phyloP scores from a whole-genome alignment of 352 stramenopile genomes.

The Globisporangium nunn region DNA sequence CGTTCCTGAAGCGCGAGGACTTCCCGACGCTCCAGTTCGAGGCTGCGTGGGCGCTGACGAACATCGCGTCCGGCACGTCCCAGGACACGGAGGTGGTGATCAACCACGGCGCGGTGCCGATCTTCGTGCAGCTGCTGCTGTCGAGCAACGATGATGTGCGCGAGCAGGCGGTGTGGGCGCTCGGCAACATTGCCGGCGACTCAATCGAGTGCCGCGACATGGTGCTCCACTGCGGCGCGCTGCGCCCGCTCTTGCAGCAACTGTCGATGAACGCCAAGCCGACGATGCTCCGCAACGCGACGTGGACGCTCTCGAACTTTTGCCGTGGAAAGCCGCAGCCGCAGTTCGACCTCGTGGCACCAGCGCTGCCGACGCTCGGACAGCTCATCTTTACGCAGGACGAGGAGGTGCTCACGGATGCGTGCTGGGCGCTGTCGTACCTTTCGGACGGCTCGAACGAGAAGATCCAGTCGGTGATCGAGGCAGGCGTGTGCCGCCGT shows the following conservation, averaged over 20 bases:
- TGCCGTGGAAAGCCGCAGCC: conserved; percentile 92
- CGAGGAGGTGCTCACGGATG: conserved; percentile 98
- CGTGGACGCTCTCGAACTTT: conserved; percentile 99
- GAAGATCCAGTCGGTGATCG: conserved; percentile 98
- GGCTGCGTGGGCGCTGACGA: conserved; percentile 98
- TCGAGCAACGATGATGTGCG: conserved; percentile 97
- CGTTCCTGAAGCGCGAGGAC: conserved; percentile 96
- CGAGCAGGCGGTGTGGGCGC: conserved; percentile 96
- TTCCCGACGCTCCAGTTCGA: conserved; percentile 95
- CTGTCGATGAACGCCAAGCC: conserved; percentile 90
- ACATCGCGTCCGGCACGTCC: conserved; percentile 98
- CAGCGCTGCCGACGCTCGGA: conserved; percentile 92
- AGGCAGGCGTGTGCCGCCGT: conserved; percentile 93
- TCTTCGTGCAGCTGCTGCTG: conserved; percentile 94
- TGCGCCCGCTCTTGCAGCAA: conserved; percentile 93
- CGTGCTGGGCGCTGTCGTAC: conserved; percentile 99
- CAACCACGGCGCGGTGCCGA: conserved; percentile 93
- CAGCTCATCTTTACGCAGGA: conserved; percentile 97
- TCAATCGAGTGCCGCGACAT: conserved; percentile 95
- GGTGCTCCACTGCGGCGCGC: conserved; percentile 91
- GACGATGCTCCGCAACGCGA: conserved; percentile 97
- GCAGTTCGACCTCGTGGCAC: conserved; percentile 92
- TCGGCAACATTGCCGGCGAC: conserved; percentile 99
- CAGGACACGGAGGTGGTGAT: conserved; percentile 98
- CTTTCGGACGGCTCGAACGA: conserved; percentile 97